Evolutionary conservation across 2,329 filamentous ascomycete species (phyloP).

Genomic region (Apiospora phragmitis): DNA sequence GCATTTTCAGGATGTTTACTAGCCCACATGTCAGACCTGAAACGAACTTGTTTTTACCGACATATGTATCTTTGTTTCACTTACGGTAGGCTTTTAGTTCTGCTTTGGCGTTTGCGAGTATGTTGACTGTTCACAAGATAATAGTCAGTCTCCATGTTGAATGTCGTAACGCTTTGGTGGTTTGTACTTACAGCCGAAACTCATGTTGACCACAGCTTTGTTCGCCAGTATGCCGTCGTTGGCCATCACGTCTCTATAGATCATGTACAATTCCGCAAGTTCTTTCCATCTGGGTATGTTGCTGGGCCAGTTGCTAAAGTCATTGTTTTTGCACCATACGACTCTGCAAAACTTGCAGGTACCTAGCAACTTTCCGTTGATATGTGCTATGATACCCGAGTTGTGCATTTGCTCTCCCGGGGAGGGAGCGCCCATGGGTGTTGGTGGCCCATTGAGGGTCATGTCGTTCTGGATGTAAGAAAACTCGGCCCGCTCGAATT

Average conservation of each 20-base stretch:
- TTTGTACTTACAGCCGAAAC: neutral
- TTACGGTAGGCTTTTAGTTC: no score
- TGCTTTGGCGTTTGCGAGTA: no score
- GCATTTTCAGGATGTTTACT: fast-evolving
- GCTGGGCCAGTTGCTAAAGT: neutral
- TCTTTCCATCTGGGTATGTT: neutral
- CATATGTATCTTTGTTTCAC: no score
- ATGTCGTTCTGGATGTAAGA: neutral
- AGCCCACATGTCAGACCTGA: neutral
- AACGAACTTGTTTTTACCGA: neutral
- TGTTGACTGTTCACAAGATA: no score
- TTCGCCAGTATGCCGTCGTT: neutral
- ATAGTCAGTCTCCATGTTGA: no score
- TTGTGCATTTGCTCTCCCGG: no score
- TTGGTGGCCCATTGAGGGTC: neutral
- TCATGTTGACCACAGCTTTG: neutral
- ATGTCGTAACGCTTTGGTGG: no score
- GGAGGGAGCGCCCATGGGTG: no score
- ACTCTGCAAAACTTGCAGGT: neutral
- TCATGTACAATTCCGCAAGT: neutral
- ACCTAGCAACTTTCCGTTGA: neutral
- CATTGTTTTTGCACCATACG: neutral
- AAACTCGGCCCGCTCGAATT: neutral
- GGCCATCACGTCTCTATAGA: neutral
- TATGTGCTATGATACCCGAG: neutral